Percentiles rank a stretch among this genome's conserved stretches.
Conservation (phyloP, 2,329 filamentous ascomycete genomes). For the Mariannaea elegans region DNA sequence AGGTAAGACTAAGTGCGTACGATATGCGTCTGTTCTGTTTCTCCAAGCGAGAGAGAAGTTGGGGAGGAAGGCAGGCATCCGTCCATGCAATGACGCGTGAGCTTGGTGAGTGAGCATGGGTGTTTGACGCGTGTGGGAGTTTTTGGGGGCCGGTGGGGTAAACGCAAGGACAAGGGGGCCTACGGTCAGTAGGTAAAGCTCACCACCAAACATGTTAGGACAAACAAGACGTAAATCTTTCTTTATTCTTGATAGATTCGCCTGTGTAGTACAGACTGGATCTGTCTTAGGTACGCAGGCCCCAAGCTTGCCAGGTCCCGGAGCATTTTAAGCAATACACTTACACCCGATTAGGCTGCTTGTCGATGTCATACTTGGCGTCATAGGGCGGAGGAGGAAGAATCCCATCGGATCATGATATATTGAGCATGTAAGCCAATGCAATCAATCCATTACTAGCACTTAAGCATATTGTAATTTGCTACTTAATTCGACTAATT, state of each 20-base stretch:
- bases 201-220: background rate
- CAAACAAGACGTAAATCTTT: no score
- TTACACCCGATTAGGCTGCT: background rate
- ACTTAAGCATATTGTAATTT: no score
- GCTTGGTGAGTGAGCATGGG: constrained; percentile 25
- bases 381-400: no score
- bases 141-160: background rate
- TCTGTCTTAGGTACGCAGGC: no score
- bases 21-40: constrained; percentile 9
- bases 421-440: no score
- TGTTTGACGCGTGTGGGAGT: background rate
- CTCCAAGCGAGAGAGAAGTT: constrained; percentile 31
- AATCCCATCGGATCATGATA: no score
- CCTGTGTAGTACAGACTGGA: no score
- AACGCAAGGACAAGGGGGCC: background rate
- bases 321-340: no score
- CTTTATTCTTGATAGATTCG: no score
- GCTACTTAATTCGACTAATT: no score
- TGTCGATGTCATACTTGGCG: background rate
- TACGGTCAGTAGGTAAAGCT: background rate
- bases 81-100: constrained; percentile 32
- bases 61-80: constrained; percentile 25
- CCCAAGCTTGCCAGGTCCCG: no score
- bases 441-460: no score
- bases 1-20: constrained; percentile 26